Base-by-base conservation (phyloP, 176 grass and related monocot genomes). In the Cenchrus americanus region DNA sequence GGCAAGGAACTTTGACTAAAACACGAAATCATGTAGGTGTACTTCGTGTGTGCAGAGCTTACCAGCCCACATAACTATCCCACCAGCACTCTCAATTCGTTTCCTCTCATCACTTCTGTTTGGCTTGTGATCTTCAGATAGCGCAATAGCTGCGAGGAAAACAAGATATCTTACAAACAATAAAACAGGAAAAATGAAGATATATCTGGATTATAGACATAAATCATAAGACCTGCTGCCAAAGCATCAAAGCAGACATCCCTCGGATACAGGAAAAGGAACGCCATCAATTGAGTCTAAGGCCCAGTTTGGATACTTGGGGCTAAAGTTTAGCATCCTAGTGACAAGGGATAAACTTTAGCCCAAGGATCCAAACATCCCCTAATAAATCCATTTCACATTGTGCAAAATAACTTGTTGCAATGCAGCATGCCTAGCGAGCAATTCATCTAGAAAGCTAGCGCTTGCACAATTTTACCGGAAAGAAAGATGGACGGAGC, bases 51-150 rank as follows among this genome's bases (percentile, higher is more conserved):
- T 41, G 69, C 54, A 76, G 27, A 15, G 53, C 69, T 66, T 90
- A 95, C 93, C 96, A 50, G 96, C 93, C 96, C 93, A 98, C 93
- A 98, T 98, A 75, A 98, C 89, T 88, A 92, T 44, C 10, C 96
- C 96, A 27, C 96, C 96, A 66, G 93, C 96, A 85, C 80, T 93
- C 87, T 98, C 93, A 75, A 98, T 98, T 76, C 93, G 85, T 85
- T 92, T 90, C 23, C 91, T 88, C 73, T 98, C 96, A 90, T 95
- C 93, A 67, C 93, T 95, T 93, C 96, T 93, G 74, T 98, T 98
- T 13, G 96, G 93, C 68, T 98, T 98, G 89, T 98, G 96, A 73
- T 98, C 96, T 13, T 94, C 96, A 52, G 96, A 98, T 15, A 98
- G 87, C 43, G 96, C 82, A 59, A 98, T 98, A 83, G 96, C 96